phyloP scores from a whole-genome alignment of 257 asterid genomes.

The Nicotiana paniculata region DNA sequence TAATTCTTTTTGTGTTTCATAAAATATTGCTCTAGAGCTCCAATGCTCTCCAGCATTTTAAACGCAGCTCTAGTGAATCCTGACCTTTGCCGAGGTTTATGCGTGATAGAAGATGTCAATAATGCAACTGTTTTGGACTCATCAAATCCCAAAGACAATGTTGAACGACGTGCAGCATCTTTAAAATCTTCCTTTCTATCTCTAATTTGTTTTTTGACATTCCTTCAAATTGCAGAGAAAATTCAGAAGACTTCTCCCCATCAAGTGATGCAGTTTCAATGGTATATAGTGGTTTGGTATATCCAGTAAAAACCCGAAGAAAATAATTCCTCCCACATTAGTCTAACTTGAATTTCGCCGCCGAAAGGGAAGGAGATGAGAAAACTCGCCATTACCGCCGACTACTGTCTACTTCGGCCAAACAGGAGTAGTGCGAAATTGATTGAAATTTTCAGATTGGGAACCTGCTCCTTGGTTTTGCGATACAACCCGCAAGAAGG shows the following conservation, averaged over 20 bases:
- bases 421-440: too few relatives aligned
- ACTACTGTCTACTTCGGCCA: too few relatives aligned
- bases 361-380: too few relatives aligned
- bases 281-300: background rate
- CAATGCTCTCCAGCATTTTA: conserved; percentile 26
- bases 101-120: conserved; percentile 84
- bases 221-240: conserved; percentile 6
- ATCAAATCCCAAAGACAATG: conserved; percentile 44
- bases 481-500: too few relatives aligned
- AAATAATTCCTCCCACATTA: background rate
- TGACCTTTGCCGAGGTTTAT: conserved; percentile 54
- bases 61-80: conserved; percentile 77
- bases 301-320: background rate
- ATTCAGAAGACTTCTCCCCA: background rate
- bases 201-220: conserved; percentile 55
- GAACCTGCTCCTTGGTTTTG: too few relatives aligned
- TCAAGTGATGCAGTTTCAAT: background rate
- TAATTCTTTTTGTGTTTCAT: conserved; percentile 90
- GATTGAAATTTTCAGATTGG: too few relatives aligned
- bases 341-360: background rate
- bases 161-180: conserved; percentile 74
- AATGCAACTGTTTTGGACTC: conserved; percentile 83
- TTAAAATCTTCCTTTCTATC: conserved; percentile 90
- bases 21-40: conserved; percentile 70
- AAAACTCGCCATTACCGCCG: too few relatives aligned